A percentile compares a stretch with the other conserved stretches of the same genome.
phyloP scores from a whole-genome alignment of 768 basidiomycete genomes.

The Lentinula detonsa region DNA sequence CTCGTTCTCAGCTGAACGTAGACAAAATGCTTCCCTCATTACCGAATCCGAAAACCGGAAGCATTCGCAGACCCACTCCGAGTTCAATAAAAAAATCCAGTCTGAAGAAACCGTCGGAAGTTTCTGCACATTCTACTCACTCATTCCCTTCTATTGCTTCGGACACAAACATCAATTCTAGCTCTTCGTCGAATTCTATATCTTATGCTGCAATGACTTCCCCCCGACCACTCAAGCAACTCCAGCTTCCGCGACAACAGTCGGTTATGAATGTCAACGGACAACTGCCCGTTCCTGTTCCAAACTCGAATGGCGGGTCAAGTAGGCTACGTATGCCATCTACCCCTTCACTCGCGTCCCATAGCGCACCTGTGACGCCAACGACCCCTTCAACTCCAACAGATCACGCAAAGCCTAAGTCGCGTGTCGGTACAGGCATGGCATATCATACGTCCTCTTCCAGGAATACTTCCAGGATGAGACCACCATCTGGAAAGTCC shows the following conservation, averaged over 20 bases:
- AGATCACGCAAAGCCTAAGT: constrained; percentile 30
- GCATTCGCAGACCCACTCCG: constrained; percentile 8
- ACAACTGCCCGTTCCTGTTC: constrained; percentile 28
- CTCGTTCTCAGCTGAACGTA: constrained; percentile 10
- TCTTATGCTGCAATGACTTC: constrained; percentile 9
- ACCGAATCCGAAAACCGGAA: constrained; percentile 14
- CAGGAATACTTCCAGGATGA: neutral
- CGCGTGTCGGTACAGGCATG: constrained; percentile 69
- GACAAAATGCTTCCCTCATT: constrained; percentile 27
- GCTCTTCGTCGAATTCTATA: constrained; percentile 10
- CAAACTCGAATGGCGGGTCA: constrained; percentile 11
- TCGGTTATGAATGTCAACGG: constrained; percentile 16
- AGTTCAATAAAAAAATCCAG: neutral
- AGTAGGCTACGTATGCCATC: neutral
- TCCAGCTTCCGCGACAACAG: constrained; percentile 24
- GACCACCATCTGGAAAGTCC: neutral
- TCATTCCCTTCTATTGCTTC: constrained; percentile 7
- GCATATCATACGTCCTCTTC: constrained; percentile 36
- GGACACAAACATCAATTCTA: constrained; percentile 30
- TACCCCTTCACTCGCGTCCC: neutral
- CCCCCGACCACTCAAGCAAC: constrained; percentile 16
- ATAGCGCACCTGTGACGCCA: neutral
- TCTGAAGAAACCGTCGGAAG: neutral
- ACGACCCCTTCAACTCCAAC: neutral
- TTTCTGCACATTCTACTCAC: constrained; percentile 7